Base-by-base conservation (phyloP, 805 yeast species). In the Millerozyma acaciae region DNA sequence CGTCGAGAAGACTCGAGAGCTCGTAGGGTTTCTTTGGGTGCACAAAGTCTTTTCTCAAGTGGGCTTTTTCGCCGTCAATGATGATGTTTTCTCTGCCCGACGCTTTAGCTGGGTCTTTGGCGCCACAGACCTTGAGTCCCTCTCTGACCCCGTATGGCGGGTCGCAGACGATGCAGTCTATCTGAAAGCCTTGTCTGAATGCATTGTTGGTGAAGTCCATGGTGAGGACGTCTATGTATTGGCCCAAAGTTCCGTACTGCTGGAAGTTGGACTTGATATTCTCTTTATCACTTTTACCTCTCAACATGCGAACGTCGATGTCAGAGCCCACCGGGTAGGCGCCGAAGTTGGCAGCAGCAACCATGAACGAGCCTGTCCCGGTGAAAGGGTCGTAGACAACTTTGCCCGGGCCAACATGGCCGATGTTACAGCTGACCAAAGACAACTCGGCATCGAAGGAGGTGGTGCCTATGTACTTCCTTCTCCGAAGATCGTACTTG, bases 91-190 rank as follows among this genome's bases (percentile, higher is more conserved):
- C 95, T 46, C 85, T 76, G 0, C 90, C 95, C 7, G 62, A 73
- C 26, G 82, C 82, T 48, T 73, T 76, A 2, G 80, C 80, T 32
- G 80, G 74, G 40, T 73, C 59, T 42, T 73, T 78, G 4, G 94
- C 84, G 4, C 98, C 98, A 35, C 95, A 76, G 1, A 88, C 96
- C 54, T 87, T 88, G 34, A 93, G 73, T 3, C 97, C 95, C 57
- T 93, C 98, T 46, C 98, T 70, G 2, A 93, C 94, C 8, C 98
- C 98, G 56, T 93, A 93, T 0, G 98, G 98, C 2, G 98, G 98
- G 59, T 93, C 98, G 53, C 97, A 88, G 2, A 90, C 75, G 4
- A 93, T 90, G 1, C 84, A 70, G 53, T 93, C 96, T 9, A 93
- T 69, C 17, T 45, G 51, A 16, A 93, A 58, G 42, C 73, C 69